Conservation (phyloP, 2,329 filamentous ascomycete genomes). For the Cordyceps farinosa region DNA sequence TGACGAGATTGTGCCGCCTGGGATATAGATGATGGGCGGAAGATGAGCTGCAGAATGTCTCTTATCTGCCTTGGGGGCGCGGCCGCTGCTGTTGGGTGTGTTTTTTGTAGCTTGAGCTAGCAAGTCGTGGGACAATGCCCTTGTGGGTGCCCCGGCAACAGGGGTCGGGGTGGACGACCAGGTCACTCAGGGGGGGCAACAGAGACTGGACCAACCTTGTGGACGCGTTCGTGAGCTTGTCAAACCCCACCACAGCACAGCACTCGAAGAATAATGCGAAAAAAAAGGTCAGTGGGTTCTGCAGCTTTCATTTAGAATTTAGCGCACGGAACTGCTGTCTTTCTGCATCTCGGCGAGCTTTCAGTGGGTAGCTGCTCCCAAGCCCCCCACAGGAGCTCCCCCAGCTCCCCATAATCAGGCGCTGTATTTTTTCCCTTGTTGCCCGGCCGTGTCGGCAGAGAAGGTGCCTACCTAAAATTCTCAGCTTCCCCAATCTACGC, state of each 20-base stretch:
- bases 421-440: conserved; percentile 6
- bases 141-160: conserved; percentile 16
- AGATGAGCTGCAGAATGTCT: conserved; percentile 6
- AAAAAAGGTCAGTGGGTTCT: background rate
- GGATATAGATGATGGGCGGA: background rate
- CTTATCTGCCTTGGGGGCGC: background rate
- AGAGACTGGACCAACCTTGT: too few relatives aligned
- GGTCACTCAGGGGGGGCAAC: conserved; percentile 2
- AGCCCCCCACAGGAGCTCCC: conserved; percentile 8
- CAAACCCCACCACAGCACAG: background rate
- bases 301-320: background rate
- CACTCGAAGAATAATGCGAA: background rate
- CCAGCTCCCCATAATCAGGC: background rate
- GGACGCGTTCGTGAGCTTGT: background rate
- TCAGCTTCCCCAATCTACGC: background rate
- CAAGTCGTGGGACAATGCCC: background rate
- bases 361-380: conserved; percentile 4
- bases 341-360: background rate
- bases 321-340: background rate
- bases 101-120: background rate
- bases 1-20: too few relatives aligned
- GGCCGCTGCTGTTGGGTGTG: background rate
- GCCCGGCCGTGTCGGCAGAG: background rate
- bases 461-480: too few relatives aligned
- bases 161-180: background rate